A percentile compares a stretch with the other conserved stretches of the same genome.
Evolutionary conservation across 257 asterid genomes (phyloP).

Genomic region (Avicennia marina): DNA sequence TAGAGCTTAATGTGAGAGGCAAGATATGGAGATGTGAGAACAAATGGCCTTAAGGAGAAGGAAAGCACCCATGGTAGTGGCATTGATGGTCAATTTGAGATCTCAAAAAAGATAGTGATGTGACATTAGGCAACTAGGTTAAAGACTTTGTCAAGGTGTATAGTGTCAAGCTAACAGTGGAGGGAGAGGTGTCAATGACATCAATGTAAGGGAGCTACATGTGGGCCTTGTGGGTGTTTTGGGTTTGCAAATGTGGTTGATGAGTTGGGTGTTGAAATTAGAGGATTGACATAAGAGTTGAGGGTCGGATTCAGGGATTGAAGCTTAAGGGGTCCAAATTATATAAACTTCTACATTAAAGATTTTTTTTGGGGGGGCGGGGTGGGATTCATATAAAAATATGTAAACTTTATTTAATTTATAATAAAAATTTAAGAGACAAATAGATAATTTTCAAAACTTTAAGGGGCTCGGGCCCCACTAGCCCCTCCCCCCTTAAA

Average conservation of each 20-base stretch:
- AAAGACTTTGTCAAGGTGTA: conserved; percentile 88
- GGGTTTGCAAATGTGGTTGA: conserved; percentile 94
- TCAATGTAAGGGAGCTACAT: conserved; percentile 98
- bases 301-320: too few relatives aligned
- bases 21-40: conserved; percentile 76
- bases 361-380: too few relatives aligned
- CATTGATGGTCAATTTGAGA: conserved; percentile 97
- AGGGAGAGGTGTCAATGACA: conserved; percentile 91
- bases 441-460: too few relatives aligned
- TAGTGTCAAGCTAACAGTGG: conserved; percentile 91
- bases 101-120: conserved; percentile 95
- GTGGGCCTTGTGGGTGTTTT: conserved; percentile 69
- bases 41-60: conserved; percentile 91
- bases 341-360: too few relatives aligned
- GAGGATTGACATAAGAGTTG: conserved; percentile 94
- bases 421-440: too few relatives aligned
- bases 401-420: too few relatives aligned
- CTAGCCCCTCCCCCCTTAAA: too few relatives aligned
- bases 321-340: too few relatives aligned
- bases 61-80: conserved; percentile 94
- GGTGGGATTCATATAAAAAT: too few relatives aligned
- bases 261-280: conserved; percentile 92
- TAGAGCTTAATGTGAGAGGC: conserved; percentile 67
- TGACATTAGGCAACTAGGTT: conserved; percentile 97
- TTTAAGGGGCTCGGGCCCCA: too few relatives aligned